A percentile compares a stretch with the other conserved stretches of the same genome.
Evolutionary conservation across 768 basidiomycete genomes (phyloP).

Genomic region (Rhizopogon sp.): DNA sequence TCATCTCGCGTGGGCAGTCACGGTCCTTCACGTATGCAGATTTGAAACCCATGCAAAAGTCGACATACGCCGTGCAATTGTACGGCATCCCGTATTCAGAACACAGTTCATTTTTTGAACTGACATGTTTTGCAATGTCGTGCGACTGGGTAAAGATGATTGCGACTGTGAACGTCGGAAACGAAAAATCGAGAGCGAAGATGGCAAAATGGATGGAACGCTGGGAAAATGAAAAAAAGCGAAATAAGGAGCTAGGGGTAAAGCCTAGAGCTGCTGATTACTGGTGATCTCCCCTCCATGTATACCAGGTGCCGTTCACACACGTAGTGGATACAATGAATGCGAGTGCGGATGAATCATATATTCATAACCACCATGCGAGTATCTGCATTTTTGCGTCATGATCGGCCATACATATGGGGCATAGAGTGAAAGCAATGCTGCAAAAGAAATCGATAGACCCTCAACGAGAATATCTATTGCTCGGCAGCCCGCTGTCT

Average conservation of each 20-base stretch:
- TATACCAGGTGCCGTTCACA: neutral
- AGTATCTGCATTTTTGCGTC: constrained; percentile 15
- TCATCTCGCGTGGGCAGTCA: constrained; percentile 65
- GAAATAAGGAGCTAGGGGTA: constrained; percentile 34
- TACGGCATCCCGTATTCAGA: constrained; percentile 92
- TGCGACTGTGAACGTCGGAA: constrained; percentile 90
- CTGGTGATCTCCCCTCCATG: constrained; percentile 29
- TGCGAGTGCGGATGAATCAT: constrained; percentile 1
- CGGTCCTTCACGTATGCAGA: constrained; percentile 65
- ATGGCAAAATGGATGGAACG: constrained; percentile 87
- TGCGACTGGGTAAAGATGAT: constrained; percentile 86
- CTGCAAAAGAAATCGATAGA: constrained; percentile 4
- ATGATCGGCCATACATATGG: constrained; percentile 12
- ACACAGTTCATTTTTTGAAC: constrained; percentile 92
- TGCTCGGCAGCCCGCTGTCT: constrained; percentile 69
- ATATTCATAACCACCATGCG: constrained; percentile 12
- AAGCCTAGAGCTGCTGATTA: constrained; percentile 38
- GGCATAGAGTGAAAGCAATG: constrained; percentile 7
- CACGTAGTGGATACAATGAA: neutral
- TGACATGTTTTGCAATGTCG: constrained; percentile 92
- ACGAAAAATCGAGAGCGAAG: constrained; percentile 65
- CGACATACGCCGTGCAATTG: constrained; percentile 62
- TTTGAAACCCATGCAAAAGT: constrained; percentile 65
- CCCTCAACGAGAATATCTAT: constrained; percentile 30
- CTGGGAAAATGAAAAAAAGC: constrained; percentile 82